These are phyloP conservation scores for Carex sylvatica DNA, from an alignment of 202 grass and related monocot species.

Conservation along the genomic window DNA sequence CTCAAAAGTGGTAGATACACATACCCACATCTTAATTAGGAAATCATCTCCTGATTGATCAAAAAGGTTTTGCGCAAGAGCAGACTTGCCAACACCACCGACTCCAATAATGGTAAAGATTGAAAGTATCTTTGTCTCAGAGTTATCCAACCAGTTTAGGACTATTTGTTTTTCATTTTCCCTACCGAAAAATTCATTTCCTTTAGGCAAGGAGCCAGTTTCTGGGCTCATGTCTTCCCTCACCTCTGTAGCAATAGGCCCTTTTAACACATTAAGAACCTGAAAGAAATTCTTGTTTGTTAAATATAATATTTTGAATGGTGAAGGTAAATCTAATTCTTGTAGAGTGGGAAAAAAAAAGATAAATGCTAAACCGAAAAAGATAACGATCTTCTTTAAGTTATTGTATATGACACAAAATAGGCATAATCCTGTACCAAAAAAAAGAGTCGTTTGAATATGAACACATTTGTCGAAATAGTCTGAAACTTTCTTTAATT, in stretches of 20 bases:
- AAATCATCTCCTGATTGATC: constrained; percentile 2
- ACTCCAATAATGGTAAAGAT: constrained; percentile 12
- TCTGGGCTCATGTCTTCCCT: background rate
- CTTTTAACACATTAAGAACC: background rate
- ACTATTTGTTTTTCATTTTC: background rate
- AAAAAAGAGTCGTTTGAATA: background rate
- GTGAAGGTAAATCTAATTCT: background rate
- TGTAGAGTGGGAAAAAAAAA: background rate
- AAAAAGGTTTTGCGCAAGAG: constrained; percentile 23
- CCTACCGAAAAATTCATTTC: constrained; percentile 2
- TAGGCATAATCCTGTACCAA: background rate
- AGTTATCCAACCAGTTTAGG: background rate
- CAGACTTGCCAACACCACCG: constrained; percentile 28
- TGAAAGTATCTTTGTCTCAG: background rate
- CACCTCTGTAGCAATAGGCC: background rate
- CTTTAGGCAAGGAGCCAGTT: background rate
- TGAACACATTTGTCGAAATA: no score
- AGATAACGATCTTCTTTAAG: background rate
- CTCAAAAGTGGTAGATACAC: constrained; percentile 27
- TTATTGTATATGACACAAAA: background rate
- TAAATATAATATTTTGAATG: background rate
- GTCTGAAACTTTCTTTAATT: no score
- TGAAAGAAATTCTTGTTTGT: background rate
- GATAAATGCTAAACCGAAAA: background rate
- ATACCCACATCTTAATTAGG: constrained; percentile 22